These are phyloP conservation scores for Aspergillus carlsbadensis DNA, from an alignment of 495 filamentous ascomycete genomes.

Conservation along the genomic window DNA sequence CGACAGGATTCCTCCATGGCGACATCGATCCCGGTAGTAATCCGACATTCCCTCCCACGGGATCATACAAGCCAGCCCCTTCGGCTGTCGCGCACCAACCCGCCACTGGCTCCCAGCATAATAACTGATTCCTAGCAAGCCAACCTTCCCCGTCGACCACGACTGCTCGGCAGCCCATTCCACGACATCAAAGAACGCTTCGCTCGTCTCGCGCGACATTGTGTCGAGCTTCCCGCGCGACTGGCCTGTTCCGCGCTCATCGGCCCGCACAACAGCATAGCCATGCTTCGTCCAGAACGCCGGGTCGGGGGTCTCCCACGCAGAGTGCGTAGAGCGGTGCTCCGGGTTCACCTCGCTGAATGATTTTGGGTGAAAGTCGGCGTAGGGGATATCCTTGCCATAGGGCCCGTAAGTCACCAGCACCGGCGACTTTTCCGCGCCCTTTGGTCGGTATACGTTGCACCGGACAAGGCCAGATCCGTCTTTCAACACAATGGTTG, in stretches of 20 bases:
- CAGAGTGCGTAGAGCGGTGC: conserved; percentile 51
- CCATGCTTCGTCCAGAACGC: conserved; percentile 61
- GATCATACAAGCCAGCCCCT: conserved; percentile 57
- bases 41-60: conserved; percentile 73
- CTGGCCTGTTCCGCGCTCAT: conserved; percentile 60
- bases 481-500: conserved; percentile 32
- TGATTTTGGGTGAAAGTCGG: conserved; percentile 39
- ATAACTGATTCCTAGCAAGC: conserved; percentile 61
- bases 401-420: conserved; percentile 55
- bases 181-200: conserved; percentile 61
- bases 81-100: conserved; percentile 59
- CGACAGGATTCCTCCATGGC: conserved; percentile 65
- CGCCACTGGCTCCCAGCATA: conserved; percentile 65
- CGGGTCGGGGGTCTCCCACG: conserved; percentile 66
- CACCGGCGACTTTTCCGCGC: conserved; percentile 29
- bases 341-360: conserved; percentile 51
- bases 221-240: conserved; percentile 58
- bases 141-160: conserved; percentile 63
- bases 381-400: conserved; percentile 54
- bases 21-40: conserved; percentile 60
- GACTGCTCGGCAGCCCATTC: conserved; percentile 62
- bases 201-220: conserved; percentile 57
- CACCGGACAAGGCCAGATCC: conserved; percentile 36
- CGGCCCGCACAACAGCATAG: conserved; percentile 60
- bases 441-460: conserved; percentile 43